phyloP scores from a whole-genome alignment of 2,329 filamentous ascomycete species.

The Scedosporium boydii region DNA sequence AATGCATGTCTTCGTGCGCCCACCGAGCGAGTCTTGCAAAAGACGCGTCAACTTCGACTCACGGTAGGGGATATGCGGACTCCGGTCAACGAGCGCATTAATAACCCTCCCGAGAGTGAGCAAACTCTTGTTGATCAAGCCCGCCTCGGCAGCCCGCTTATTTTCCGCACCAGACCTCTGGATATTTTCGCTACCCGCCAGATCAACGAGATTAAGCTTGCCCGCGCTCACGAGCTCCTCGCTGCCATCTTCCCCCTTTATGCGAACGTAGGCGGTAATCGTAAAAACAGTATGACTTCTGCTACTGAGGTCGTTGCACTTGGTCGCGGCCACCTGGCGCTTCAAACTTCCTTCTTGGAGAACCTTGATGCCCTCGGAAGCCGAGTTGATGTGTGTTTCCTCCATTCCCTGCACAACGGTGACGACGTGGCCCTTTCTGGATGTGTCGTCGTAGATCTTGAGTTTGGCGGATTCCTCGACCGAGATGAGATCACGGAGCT shows the following conservation, averaged over 20 bases:
- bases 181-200: conserved; percentile 96
- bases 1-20: conserved; percentile 95
- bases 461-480: conserved; percentile 74
- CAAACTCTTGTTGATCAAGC: conserved; percentile 95
- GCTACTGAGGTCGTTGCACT: conserved; percentile 96
- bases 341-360: conserved; percentile 84
- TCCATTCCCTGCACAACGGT: conserved; percentile 97
- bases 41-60: conserved; percentile 95
- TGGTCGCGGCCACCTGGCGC: conserved; percentile 97
- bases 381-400: conserved; percentile 82
- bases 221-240: conserved; percentile 86
- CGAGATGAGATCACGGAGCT: conserved; percentile 81
- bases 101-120: conserved; percentile 93
- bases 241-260: conserved; percentile 67
- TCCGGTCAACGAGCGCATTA: conserved; percentile 88
- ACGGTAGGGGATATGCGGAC: conserved; percentile 78
- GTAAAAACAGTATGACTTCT: conserved; percentile 97
- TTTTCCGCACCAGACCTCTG: conserved; percentile 95
- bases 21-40: conserved; percentile 91
- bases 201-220: conserved; percentile 91
- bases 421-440: conserved; percentile 71
- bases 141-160: conserved; percentile 91
- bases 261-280: conserved; percentile 84
- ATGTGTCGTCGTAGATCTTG: conserved; percentile 91
- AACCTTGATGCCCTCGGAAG: conserved; percentile 76